Percentiles rank a stretch among this genome's conserved stretches.
Evolutionary conservation across 2,329 filamentous ascomycete genomes (phyloP).

Genomic region (Colletotrichum gloeosporioides): DNA sequence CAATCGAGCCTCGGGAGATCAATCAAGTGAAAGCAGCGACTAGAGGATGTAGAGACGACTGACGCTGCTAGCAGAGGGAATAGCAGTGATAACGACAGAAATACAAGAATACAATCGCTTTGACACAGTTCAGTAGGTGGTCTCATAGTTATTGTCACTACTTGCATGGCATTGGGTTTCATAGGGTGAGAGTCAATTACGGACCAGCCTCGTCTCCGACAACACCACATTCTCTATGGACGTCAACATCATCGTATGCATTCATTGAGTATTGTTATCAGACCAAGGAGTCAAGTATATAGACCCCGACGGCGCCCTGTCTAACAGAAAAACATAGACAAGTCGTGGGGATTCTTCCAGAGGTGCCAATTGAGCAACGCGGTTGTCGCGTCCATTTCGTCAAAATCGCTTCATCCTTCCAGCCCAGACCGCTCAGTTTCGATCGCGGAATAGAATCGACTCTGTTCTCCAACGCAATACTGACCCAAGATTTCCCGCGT

Average conservation of each 20-base stretch:
- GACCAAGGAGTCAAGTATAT: not conserved
- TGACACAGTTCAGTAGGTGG: not conserved
- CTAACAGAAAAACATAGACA: not conserved
- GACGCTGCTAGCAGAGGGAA: not conserved
- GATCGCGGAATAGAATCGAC: rapidly evolving
- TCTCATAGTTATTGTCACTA: not conserved
- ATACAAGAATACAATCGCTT: not conserved
- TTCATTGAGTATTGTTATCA: not conserved
- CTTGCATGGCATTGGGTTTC: not conserved
- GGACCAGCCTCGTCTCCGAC: not conserved
- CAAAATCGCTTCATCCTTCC: not conserved
- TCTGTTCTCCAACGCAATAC: not conserved
- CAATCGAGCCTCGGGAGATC: not conserved
- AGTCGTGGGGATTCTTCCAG: not conserved
- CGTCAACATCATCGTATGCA: not conserved
- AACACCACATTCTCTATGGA: not conserved
- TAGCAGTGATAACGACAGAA: not conserved
- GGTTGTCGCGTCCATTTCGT: not conserved
- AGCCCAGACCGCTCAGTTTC: not conserved
- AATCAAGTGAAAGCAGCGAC: not conserved
- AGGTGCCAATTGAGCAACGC: not conserved
- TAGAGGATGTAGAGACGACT: not conserved
- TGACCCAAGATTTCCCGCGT: not conserved
- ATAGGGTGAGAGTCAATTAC: not conserved
- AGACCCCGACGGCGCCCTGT: not conserved